Evolutionary conservation across 306 rosid genomes (phyloP).

Genomic region (Gillenia trifoliata): DNA sequence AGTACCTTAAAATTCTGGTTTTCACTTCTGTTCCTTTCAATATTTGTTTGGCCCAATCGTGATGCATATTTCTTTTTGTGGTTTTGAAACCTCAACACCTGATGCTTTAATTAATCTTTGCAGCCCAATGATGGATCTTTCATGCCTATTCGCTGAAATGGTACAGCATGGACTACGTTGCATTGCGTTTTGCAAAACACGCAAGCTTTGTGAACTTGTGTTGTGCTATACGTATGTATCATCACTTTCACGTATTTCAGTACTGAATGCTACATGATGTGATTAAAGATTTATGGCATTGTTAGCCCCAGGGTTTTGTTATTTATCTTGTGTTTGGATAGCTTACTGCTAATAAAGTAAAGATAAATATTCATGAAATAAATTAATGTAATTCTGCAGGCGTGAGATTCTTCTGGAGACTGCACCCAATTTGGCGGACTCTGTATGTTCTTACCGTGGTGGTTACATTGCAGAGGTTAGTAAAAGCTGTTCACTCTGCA

Average conservation of each 20-base stretch:
- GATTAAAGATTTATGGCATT: constrained; percentile 10
- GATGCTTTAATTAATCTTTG: constrained; percentile 23
- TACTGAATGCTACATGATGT: constrained; percentile 16
- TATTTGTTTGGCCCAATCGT: constrained; percentile 1
- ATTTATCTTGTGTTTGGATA: constrained; percentile 10
- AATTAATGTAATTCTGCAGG: constrained; percentile 39
- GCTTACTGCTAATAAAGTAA: constrained; percentile 9
- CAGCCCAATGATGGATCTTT: constrained; percentile 68
- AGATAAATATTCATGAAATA: constrained; percentile 13
- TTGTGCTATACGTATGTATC: constrained; percentile 73
- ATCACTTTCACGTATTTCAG: constrained; percentile 22
- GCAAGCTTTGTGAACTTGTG: constrained; percentile 89
- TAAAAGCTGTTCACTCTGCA: background rate
- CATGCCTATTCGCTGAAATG: constrained; percentile 90
- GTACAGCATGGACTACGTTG: constrained; percentile 98
- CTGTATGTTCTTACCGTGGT: constrained; percentile 80
- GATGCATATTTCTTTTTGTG: background rate
- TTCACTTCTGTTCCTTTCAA: background rate
- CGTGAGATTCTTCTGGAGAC: constrained; percentile 82
- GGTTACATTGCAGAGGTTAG: constrained; percentile 84
- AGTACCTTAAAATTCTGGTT: background rate
- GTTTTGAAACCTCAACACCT: constrained; percentile 16
- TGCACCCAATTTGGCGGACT: constrained; percentile 59
- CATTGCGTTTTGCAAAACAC: constrained; percentile 81
- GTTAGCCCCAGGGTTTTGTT: constrained; percentile 8